Percentiles rank a stretch among this genome's conserved stretches.
phyloP scores from a whole-genome alignment of 1,284 basidiomycete genomes.

The Moesziomyces parantarcticus region DNA sequence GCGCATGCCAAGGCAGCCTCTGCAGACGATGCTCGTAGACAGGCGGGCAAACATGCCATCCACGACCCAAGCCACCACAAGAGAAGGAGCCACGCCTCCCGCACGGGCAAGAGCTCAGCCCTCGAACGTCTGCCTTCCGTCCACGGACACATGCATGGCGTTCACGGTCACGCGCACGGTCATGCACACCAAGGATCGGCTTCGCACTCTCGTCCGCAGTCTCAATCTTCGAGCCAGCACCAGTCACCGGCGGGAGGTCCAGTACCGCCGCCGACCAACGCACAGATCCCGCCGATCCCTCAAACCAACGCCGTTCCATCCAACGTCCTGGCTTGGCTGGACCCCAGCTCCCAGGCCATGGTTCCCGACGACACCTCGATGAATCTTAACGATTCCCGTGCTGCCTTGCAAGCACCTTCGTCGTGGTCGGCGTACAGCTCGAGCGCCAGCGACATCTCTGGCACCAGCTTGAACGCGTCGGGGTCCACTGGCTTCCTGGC shows the following conservation, averaged over 20 bases:
- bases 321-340: slow-evolving; percentile 43
- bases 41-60: slow-evolving; percentile 38
- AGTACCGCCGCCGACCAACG: slow-evolving; percentile 17
- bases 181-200: slow-evolving; percentile 14
- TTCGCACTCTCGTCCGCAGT: slow-evolving; percentile 30
- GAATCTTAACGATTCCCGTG: slow-evolving; percentile 30
- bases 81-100: slow-evolving; percentile 45
- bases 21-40: slow-evolving; percentile 50
- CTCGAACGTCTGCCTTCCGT: slow-evolving; percentile 44
- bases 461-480: slow-evolving; percentile 8
- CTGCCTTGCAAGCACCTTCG: slow-evolving; percentile 9
- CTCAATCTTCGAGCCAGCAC: slow-evolving; percentile 37
- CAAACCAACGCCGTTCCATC: slow-evolving; percentile 15
- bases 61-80: slow-evolving; percentile 37
- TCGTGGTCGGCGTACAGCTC: slow-evolving; percentile 43
- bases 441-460: slow-evolving; percentile 32
- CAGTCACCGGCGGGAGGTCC: slow-evolving; percentile 36
- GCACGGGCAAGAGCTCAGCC: slow-evolving; percentile 45
- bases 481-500: slow-evolving; percentile 10
- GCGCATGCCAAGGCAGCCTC: slow-evolving; percentile 36
- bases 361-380: slow-evolving; percentile 16
- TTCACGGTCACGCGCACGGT: slow-evolving; percentile 28
- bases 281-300: slow-evolving; percentile 27
- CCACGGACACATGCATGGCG: slow-evolving; percentile 42
- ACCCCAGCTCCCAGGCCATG: slow-evolving; percentile 18